Percentiles rank a stretch among this genome's conserved stretches.
Evolutionary conservation across 805 yeast species (phyloP).

Genomic region (Candida ulmi): DNA sequence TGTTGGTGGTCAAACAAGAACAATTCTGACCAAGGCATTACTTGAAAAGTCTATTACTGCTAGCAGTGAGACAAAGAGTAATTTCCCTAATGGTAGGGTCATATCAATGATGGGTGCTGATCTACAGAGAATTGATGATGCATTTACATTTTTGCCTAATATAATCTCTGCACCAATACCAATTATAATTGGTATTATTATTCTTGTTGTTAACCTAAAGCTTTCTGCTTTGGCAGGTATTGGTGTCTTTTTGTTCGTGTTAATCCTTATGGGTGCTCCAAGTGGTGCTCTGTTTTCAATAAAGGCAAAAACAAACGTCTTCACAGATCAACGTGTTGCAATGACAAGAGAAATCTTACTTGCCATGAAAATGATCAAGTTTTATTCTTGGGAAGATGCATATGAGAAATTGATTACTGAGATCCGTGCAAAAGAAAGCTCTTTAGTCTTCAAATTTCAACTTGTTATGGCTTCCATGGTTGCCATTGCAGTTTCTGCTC

Average conservation of each 20-base stretch:
- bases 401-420: constrained; percentile 45
- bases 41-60: constrained; percentile 58
- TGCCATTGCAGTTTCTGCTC: constrained; percentile 39
- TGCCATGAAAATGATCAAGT: constrained; percentile 61
- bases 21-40: constrained; percentile 61
- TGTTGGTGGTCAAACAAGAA: constrained; percentile 60
- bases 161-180: constrained; percentile 38
- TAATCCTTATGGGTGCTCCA: constrained; percentile 33
- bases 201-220: constrained; percentile 58
- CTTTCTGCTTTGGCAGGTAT: constrained; percentile 59
- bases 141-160: constrained; percentile 49
- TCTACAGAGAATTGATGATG: constrained; percentile 67
- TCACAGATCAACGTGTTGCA: constrained; percentile 55
- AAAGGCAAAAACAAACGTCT: constrained; percentile 45
- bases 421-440: constrained; percentile 51
- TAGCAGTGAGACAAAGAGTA: constrained; percentile 45
- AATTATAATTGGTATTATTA: constrained; percentile 47
- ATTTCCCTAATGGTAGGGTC: constrained; percentile 57
- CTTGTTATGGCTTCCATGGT: constrained; percentile 40
- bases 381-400: constrained; percentile 81
- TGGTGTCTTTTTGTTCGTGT: constrained; percentile 36
- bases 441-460: constrained; percentile 46
- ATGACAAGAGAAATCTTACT: constrained; percentile 52
- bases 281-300: constrained; percentile 39
- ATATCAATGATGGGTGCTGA: constrained; percentile 76